A percentile compares a stretch with the other conserved stretches of the same genome.
phyloP scores from a whole-genome alignment of 768 basidiomycete species.

The Kwoniella heveanensis region DNA sequence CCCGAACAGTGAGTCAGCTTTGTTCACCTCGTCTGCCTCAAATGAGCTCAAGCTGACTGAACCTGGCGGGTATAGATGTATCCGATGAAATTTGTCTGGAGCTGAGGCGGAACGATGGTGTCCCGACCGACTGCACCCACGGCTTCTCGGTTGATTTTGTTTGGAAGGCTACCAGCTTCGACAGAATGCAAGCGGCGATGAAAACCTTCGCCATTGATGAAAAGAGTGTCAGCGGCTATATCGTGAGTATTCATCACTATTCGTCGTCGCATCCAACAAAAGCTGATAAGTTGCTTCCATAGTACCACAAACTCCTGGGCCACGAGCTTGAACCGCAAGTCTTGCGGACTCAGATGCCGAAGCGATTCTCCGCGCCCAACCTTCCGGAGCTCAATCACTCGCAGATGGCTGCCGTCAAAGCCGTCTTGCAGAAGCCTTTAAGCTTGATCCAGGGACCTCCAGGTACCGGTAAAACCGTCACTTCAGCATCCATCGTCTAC shows the following conservation, averaged over 20 bases:
- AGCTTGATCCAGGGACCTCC: slow-evolving; percentile 98
- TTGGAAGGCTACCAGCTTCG: slow-evolving; percentile 99
- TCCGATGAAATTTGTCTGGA: slow-evolving; percentile 98
- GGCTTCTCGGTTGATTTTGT: slow-evolving; percentile 98
- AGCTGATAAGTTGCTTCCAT: slow-evolving; percentile 3
- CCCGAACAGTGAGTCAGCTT: slow-evolving; percentile 80
- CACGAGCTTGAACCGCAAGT: slow-evolving; percentile 96
- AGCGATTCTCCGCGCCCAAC: slow-evolving; percentile 92
- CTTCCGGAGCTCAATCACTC: slow-evolving; percentile 98
- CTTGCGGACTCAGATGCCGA: slow-evolving; percentile 74
- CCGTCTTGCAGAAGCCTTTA: slow-evolving; percentile 95
- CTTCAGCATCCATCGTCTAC: slow-evolving; percentile 97
- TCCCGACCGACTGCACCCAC: slow-evolving; percentile 89
- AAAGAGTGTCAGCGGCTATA: slow-evolving; percentile 98
- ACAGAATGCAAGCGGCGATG: slow-evolving; percentile 99
- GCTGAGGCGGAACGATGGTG: slow-evolving; percentile 83
- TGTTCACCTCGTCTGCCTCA: neutral
- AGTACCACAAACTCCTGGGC: slow-evolving; percentile 98
- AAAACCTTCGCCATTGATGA: slow-evolving; percentile 99
- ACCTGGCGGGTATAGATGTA: slow-evolving; percentile 66
- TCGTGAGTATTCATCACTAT: slow-evolving; percentile 64
- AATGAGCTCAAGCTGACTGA: neutral
- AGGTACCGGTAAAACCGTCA: slow-evolving; percentile 98
- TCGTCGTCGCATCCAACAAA: neutral
- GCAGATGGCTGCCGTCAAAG: slow-evolving; percentile 99